Percentiles rank a stretch among this genome's conserved stretches.
These are phyloP conservation scores for Solanum pennellii DNA, from an alignment of 257 asterid species.

Conservation along the genomic window DNA sequence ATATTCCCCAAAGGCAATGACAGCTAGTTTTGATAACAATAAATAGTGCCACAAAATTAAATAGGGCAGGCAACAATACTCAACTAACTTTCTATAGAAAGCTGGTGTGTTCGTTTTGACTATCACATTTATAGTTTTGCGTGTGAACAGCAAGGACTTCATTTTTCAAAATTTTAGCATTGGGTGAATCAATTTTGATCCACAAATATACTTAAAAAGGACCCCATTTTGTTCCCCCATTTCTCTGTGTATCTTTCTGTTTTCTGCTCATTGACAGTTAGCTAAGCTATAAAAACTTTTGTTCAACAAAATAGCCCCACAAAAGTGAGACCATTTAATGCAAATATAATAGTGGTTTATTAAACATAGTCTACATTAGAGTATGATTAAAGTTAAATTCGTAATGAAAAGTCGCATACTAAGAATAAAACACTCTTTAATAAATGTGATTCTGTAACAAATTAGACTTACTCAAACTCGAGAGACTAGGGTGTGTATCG, in stretches of 20 bases:
- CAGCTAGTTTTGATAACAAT: not conserved
- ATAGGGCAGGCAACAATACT: not conserved
- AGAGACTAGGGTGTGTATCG: no score
- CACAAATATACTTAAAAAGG: not conserved
- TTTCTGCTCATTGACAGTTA: not conserved
- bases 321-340: not conserved
- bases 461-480: not conserved
- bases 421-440: no score
- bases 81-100: not conserved
- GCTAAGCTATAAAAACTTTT: not conserved
- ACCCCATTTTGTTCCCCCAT: not conserved
- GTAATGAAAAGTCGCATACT: accelerated
- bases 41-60: not conserved
- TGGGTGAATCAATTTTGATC: not conserved
- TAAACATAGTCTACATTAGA: no score
- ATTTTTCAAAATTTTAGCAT: not conserved
- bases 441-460: not conserved
- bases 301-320: not conserved
- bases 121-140: not conserved
- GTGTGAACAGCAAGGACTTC: not conserved
- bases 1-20: not conserved
- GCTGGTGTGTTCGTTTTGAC: not conserved
- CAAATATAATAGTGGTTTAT: not conserved
- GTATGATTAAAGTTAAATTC: not conserved
- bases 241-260: not conserved